Evolutionary conservation across 371 early-diverging fungal genomes (phyloP).

Genomic region (Funneliformis caledonium): DNA sequence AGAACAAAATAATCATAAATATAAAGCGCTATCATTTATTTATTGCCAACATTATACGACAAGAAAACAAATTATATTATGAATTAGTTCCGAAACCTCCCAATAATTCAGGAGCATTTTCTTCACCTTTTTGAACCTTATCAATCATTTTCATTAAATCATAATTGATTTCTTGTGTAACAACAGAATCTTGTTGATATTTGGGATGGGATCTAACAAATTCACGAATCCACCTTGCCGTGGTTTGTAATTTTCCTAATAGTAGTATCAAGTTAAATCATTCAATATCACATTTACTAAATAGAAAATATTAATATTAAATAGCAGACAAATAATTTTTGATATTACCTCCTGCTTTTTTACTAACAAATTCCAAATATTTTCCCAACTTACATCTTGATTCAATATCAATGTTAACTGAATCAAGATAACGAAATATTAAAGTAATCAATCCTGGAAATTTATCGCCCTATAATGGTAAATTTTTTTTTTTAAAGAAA

Average conservation of each 20-base stretch:
- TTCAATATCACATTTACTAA: neutral
- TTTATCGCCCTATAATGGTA: conserved; percentile 50
- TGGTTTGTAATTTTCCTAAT: conserved; percentile 74
- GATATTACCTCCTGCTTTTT: conserved; percentile 74
- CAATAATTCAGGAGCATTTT: conserved; percentile 57
- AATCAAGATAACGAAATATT: conserved; percentile 80
- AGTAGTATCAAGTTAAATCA: neutral
- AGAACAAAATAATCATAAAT: too few species aligned
- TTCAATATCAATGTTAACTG: conserved; percentile 68
- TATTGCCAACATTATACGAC: too few species aligned
- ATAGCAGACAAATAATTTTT: conserved; percentile 32
- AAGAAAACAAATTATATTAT: too few species aligned
- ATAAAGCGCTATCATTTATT: too few species aligned
- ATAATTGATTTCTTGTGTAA: conserved; percentile 82
- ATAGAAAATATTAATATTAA: neutral
- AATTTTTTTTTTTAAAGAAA: neutral
- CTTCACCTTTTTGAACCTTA: conserved; percentile 69
- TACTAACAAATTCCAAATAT: conserved; percentile 84
- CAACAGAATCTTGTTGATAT: conserved; percentile 92
- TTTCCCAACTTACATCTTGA: conserved; percentile 69
- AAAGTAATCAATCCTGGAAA: conserved; percentile 90
- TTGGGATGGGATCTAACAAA: conserved; percentile 89
- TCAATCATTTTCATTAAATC: conserved; percentile 80
- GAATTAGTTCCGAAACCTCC: neutral
- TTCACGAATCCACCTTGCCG: conserved; percentile 90